Evolutionary conservation across 768 basidiomycete species (phyloP), one percentile per base, ranked within the genome.

Genomic region (Agaricus blazei): DNA sequence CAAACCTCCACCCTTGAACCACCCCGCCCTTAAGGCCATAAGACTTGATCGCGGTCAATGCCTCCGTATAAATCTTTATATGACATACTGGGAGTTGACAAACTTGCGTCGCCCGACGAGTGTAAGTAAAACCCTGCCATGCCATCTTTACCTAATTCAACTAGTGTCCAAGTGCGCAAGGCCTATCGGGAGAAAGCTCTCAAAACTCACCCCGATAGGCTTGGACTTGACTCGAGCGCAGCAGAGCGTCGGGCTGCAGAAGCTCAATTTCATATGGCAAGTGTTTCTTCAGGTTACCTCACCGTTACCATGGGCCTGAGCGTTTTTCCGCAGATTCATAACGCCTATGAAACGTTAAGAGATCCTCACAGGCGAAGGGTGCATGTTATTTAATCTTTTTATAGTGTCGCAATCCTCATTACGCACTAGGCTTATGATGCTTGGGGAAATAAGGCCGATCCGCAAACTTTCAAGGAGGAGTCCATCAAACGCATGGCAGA

Each of bases 201-300:
- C 27, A 83, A 85, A 65, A 88, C 87, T 1, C 87, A 88, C 64
- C 87, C 87, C 9, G 87, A 88, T 61, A 87, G 86, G 61, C 78
- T 87, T 46, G 79, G 79, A 9, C 82, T 77, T 37, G 68, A 68
- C 29, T 79, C 81, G 7, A 77, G 70, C 42, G 75, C 77, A 43
- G 68, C 73, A 54, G 79, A 81, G 57, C 82, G 78, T 63, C 73
- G 76, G 53, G 71, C 64, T 19, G 81, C 85, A 7, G 79, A 81
- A 62, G 74, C 75, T 38, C 77, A 75, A 58, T 88, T 88, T 60
- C 83, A 79, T 63, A 74, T 77, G 74, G 86, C 86, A 66, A 61
- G 72, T 59, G 15, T 34, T 12, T 15, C 9, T 49, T 56, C 27
- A 14, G 50, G 9, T 48, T 24, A 3, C 23, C 8, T 27, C 19